phyloP scores from a whole-genome alignment of 2,329 filamentous ascomycete species.

The Sporothrix euskadiensis region DNA sequence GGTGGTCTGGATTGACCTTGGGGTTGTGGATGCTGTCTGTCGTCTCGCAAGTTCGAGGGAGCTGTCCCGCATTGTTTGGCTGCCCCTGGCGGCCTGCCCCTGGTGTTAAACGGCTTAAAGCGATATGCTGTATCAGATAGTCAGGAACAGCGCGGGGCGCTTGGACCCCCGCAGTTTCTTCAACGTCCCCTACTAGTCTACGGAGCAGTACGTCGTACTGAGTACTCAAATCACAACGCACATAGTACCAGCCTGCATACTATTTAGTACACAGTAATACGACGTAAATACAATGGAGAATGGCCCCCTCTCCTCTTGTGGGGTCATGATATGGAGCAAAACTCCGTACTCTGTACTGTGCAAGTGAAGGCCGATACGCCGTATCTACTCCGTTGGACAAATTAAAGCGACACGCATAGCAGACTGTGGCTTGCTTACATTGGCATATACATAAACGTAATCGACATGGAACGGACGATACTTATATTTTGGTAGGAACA shows the following conservation, averaged over 20 bases:
- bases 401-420: not conserved
- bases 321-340: too few species aligned
- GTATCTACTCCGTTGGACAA: not conserved
- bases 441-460: not conserved
- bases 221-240: too few species aligned
- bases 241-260: too few species aligned
- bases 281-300: too few species aligned
- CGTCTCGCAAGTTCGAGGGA: not conserved
- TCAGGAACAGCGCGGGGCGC: slow-evolving; percentile 21
- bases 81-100: slow-evolving; percentile 4
- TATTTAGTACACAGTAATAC: too few species aligned
- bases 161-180: slow-evolving; percentile 26
- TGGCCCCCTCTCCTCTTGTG: too few species aligned
- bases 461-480: not conserved
- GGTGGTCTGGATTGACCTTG: not conserved
- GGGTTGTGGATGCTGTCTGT: not conserved
- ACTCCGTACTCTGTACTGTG: not conserved
- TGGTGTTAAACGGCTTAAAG: slow-evolving; percentile 19
- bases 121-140: slow-evolving; percentile 24
- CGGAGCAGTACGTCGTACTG: too few species aligned
- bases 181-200: not conserved
- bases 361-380: too few species aligned
- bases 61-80: not conserved
- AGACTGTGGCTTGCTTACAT: too few species aligned
- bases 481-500: not conserved